Evolutionary conservation across 176 grass and related monocot genomes (phyloP), one percentile per base, ranked within the genome.

Genomic region (Carex pumila): DNA sequence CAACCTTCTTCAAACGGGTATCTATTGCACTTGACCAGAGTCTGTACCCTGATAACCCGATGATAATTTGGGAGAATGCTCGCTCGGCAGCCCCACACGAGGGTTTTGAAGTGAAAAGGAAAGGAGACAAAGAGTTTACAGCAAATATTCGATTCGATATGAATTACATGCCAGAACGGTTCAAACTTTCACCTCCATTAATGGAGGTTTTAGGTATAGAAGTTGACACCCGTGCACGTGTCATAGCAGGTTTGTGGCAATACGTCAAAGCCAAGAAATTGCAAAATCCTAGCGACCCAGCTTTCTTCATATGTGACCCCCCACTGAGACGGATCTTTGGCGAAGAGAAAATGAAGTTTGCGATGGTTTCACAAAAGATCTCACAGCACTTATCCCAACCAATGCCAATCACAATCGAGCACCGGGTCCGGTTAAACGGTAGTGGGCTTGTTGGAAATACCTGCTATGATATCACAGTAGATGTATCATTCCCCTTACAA

Each of bases 181-280:
- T 93, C 72, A 98, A 90, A 85, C 68, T 98, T 5, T 98, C 96
- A 3, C 96, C 89, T 68, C 77, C 89, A 8, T 82, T 98, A 47
- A 89, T 98, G 91, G 96, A 98, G 70, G 93, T 98, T 47, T 90
- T 98, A 0, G 96, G 96, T 36, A 92, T 98, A 19, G 96, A 98
- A 54, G 91, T 93, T 43, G 96, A 98, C 85, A 95, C 93, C 54
- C 89, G 96, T 2, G 85, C 91, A 1, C 92, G 96, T 57, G 89
- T 98, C 45, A 93, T 98, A 1, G 89, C 96, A 73, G 96, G 92
- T 19, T 83, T 98, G 12, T 98, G 96, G 96, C 96, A 95, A 49
- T 98, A 98, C 76, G 89, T 98, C 21, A 98, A 95, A 61, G 96
- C 91, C 1, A 98, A 98, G 81, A 98, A 98, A 79, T 84, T 98